Percentiles rank a stretch among this genome's conserved stretches.
Evolutionary conservation across 1,284 basidiomycete genomes (phyloP).

Genomic region (Trametes pubescens): DNA sequence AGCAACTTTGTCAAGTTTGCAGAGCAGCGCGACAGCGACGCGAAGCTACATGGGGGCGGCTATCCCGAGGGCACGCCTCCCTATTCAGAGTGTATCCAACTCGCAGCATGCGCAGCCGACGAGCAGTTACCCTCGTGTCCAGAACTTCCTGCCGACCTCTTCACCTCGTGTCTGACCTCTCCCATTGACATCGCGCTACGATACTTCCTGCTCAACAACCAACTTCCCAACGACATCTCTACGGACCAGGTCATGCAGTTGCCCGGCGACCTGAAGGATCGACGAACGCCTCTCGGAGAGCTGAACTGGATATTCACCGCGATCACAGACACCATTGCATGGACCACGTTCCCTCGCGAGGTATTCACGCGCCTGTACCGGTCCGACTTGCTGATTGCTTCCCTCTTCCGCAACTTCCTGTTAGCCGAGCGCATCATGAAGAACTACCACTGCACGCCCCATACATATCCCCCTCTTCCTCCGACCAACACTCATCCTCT

Average conservation of each 20-base stretch:
- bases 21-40: conserved; percentile 85
- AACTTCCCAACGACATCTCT: conserved; percentile 79
- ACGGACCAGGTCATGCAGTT: conserved; percentile 96
- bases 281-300: conserved; percentile 95
- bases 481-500: conserved; percentile 95
- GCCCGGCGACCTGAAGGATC: conserved; percentile 96
- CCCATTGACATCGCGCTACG: conserved; percentile 98
- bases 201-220: conserved; percentile 93
- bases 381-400: conserved; percentile 95
- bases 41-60: conserved; percentile 64
- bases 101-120: conserved; percentile 93
- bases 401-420: conserved; percentile 96
- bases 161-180: conserved; percentile 97
- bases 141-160: conserved; percentile 96
- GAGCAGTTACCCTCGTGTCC: conserved; percentile 96
- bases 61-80: conserved; percentile 72
- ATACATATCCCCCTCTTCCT: conserved; percentile 92
- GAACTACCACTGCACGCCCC: conserved; percentile 96
- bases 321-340: conserved; percentile 98
- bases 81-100: conserved; percentile 91
- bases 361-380: conserved; percentile 95
- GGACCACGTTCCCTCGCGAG: conserved; percentile 95
- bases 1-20: conserved; percentile 92
- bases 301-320: conserved; percentile 99
- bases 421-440: conserved; percentile 99